Conservation (phyloP, 2,329 filamentous ascomycete genomes). For the Karstenula rhodostoma region DNA sequence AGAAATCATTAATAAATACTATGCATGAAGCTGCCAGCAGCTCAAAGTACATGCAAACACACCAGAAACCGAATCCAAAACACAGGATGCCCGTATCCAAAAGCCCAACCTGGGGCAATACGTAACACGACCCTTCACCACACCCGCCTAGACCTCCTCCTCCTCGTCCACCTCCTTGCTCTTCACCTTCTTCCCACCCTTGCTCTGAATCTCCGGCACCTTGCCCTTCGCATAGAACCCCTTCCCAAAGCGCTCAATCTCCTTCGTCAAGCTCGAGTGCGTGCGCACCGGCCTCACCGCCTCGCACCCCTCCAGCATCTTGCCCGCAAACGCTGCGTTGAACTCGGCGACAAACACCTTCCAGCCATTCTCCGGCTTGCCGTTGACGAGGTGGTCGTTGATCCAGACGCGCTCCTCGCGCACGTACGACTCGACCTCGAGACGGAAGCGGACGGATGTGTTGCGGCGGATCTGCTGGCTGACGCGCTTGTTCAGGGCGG, state of each 20-base stretch:
- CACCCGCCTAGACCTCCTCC: neutral
- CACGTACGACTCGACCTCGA: slow-evolving; percentile 32
- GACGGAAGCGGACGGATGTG: slow-evolving; percentile 34
- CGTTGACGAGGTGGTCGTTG: slow-evolving; percentile 24
- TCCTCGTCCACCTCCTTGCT: neutral
- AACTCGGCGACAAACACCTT: slow-evolving; percentile 34
- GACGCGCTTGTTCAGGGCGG: slow-evolving; percentile 39
- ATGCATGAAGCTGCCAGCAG: neutral
- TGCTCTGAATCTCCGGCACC: slow-evolving; percentile 26
- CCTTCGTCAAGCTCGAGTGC: slow-evolving; percentile 37
- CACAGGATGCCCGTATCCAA: neutral
- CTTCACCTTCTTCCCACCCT: slow-evolving; percentile 13
- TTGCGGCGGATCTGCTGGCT: slow-evolving; percentile 43
- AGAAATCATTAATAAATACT: neutral
- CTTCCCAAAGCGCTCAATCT: slow-evolving; percentile 39
- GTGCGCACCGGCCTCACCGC: slow-evolving; percentile 26
- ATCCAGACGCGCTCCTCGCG: slow-evolving; percentile 37
- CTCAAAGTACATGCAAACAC: neutral
- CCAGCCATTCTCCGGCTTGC: slow-evolving; percentile 35
- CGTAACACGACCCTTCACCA: neutral
- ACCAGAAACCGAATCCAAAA: neutral
- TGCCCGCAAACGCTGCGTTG: slow-evolving; percentile 33
- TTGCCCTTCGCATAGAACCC: slow-evolving; percentile 31
- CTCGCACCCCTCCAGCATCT: slow-evolving; percentile 13
- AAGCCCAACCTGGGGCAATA: neutral